These are phyloP conservation scores for Austroboletus olivaceoglutinosus DNA, from an alignment of 1,284 basidiomycete genomes.

Conservation along the genomic window DNA sequence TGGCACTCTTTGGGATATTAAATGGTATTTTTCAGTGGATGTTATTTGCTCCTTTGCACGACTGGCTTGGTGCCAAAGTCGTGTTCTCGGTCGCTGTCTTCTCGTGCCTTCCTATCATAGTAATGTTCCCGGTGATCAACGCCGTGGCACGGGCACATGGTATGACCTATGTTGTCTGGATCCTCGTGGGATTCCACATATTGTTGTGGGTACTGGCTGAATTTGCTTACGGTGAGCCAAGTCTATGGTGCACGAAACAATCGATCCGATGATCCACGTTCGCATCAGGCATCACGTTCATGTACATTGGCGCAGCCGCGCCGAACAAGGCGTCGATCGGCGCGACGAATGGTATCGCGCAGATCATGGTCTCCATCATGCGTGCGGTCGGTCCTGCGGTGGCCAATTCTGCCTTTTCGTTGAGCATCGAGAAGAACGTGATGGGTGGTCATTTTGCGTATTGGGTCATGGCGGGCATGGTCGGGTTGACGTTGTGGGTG, in stretches of 20 bases:
- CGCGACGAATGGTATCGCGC: slow-evolving; percentile 58
- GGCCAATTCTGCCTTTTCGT: slow-evolving; percentile 39
- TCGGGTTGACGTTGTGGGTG: neutral
- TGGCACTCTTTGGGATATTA: slow-evolving; percentile 39
- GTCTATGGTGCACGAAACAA: neutral
- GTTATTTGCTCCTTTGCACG: slow-evolving; percentile 23
- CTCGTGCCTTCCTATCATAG: slow-evolving; percentile 34
- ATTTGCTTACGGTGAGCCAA: slow-evolving; percentile 35
- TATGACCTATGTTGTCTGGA: slow-evolving; percentile 29
- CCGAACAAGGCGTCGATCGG: slow-evolving; percentile 50
- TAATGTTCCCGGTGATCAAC: slow-evolving; percentile 32
- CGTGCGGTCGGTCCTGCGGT: slow-evolving; percentile 54
- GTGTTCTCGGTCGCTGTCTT: too few relatives aligned
- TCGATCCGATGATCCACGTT: neutral
- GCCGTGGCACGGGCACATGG: too few relatives aligned
- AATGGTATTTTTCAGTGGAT: slow-evolving; percentile 26
- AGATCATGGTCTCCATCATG: slow-evolving; percentile 37
- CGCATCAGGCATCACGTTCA: slow-evolving; percentile 41
- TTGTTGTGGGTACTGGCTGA: slow-evolving; percentile 14
- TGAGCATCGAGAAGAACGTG: slow-evolving; percentile 35
- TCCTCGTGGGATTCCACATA: slow-evolving; percentile 34
- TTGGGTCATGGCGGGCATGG: neutral
- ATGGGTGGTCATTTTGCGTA: neutral
- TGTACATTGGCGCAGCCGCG: slow-evolving; percentile 43
- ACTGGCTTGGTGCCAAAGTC: slow-evolving; percentile 7